Base-by-base conservation (phyloP, 139 green algal species). In the Asterochloris sp. region DNA sequence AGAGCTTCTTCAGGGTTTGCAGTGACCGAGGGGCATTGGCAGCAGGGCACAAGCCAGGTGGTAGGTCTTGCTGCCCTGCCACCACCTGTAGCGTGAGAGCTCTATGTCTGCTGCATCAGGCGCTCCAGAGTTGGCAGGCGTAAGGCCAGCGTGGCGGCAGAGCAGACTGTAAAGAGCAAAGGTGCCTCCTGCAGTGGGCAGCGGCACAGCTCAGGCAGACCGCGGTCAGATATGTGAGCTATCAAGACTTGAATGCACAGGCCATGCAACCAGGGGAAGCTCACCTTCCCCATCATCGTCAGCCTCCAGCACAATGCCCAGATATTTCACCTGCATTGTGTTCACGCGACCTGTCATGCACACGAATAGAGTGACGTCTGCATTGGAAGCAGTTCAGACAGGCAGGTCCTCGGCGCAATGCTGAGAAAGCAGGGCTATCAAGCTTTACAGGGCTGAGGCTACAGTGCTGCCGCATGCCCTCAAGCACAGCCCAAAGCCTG, bases 141-240 rank as follows among this genome's bases (percentile, higher is more conserved):
- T 27, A 62, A 79, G 74, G 17, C 47, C 71, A 60, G 62, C 78
- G 66, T 74, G 61, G n/a, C 87, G 85, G 28, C 78, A 79, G 28
- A 96, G 84, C n/a, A 91, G 79, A 16, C 89, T 86, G 76, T 95
- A 96, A 23, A 96, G 85, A 2, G 92, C 92, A 90, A 96, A 94
- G n/a, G 91, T 93, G 60, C 92, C 92, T 64, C 92, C 91, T 94
- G 87, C 62, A 71, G 12, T 16, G 11, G 23, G 23, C 60, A 79
- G 66, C 1, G 66, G 66, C 66, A 71, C 17, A 10, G 17, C 62
- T 47, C 21, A 47, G 12, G 12, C 17, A 38, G 23, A 21, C 76
- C 38, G 38, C 6, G 38, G 38, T 54, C 38, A 54, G 2, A 54
- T 6, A n/a, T 54, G 38, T 54, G 38, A 54, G 38, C 38, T 54